Percentiles rank a stretch among this genome's conserved stretches.
Evolutionary conservation across 441 rosid species (phyloP).

Genomic region (Mallotus japonicus): DNA sequence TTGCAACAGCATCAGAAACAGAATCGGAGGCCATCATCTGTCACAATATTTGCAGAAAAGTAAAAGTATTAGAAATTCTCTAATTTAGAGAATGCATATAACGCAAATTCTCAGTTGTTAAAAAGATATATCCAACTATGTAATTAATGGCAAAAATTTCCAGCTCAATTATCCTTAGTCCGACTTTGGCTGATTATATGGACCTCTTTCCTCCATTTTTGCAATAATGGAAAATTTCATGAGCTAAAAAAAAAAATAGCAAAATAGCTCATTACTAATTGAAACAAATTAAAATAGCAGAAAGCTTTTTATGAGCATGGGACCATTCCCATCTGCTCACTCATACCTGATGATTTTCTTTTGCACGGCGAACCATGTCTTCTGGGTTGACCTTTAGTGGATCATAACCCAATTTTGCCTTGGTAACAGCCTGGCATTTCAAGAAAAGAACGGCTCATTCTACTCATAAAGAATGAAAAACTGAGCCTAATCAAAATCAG

Average conservation of each 20-base stretch:
- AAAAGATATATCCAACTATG: background rate
- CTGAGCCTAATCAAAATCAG: conserved; percentile 7
- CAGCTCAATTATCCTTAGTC: too few relatives aligned
- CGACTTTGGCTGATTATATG: background rate
- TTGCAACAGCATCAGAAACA: conserved; percentile 99
- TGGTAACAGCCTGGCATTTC: conserved; percentile 84
- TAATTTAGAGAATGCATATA: conserved; percentile 12
- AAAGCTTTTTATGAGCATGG: background rate
- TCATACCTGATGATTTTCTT: conserved; percentile 89
- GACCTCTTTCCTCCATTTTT: background rate
- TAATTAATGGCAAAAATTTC: background rate
- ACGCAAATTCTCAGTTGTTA: conserved; percentile 6
- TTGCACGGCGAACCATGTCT: conserved; percentile 97
- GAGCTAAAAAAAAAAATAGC: background rate
- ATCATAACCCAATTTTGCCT: conserved; percentile 97
- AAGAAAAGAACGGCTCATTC: conserved; percentile 21
- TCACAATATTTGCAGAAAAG: conserved; percentile 32
- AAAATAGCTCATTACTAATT: background rate
- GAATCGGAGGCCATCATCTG: conserved; percentile 99
- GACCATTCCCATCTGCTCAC: conserved; percentile 17
- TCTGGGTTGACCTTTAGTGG: conserved; percentile 98
- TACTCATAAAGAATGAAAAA: conserved; percentile 9
- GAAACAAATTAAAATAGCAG: background rate
- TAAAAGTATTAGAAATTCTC: conserved; percentile 31
- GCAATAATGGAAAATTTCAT: background rate